These are phyloP conservation scores for Grifola frondosa DNA, from an alignment of 1,284 basidiomycete species.

Conservation along the genomic window DNA sequence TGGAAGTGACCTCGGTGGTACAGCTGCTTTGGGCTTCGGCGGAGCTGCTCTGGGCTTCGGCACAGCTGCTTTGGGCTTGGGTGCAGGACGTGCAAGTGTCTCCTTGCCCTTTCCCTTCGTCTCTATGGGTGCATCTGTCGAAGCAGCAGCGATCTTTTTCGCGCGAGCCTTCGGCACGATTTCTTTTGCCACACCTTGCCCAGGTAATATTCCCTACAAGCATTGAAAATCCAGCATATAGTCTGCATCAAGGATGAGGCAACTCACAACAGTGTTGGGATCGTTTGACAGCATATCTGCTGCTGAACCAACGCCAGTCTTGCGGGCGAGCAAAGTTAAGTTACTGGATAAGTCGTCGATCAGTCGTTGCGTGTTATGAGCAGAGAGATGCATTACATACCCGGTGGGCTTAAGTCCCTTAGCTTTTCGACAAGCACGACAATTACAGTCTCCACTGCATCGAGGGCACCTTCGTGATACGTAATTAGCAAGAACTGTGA, in stretches of 20 bases:
- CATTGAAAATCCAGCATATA: neutral
- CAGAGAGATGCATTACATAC: conserved; percentile 34
- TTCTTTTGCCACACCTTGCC: conserved; percentile 21
- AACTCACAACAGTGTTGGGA: conserved; percentile 33
- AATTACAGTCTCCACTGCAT: conserved; percentile 66
- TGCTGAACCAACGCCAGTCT: conserved; percentile 37
- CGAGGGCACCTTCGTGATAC: conserved; percentile 55
- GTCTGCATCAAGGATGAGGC: neutral
- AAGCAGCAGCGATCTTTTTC: conserved; percentile 10
- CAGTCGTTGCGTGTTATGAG: neutral
- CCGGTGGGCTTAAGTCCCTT: conserved; percentile 59
- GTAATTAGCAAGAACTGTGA: conserved; percentile 1
- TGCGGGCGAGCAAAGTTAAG: conserved; percentile 36
- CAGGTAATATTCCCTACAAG: conserved; percentile 27
- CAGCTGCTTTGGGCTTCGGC: conserved; percentile 24
- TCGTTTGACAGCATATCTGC: conserved; percentile 39
- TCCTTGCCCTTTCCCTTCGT: too few species aligned
- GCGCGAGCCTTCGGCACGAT: conserved; percentile 17
- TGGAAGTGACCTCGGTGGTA: conserved; percentile 28
- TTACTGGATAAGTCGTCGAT: conserved; percentile 30
- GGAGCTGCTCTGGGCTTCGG: conserved; percentile 27
- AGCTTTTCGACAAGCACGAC: conserved; percentile 58
- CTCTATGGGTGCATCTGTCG: neutral
- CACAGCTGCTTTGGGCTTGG: conserved; percentile 13
- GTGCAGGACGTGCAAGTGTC: conserved; percentile 17